These are phyloP conservation scores for Globisporangium splendens DNA, from an alignment of 352 stramenopile genomes.

Conservation along the genomic window DNA sequence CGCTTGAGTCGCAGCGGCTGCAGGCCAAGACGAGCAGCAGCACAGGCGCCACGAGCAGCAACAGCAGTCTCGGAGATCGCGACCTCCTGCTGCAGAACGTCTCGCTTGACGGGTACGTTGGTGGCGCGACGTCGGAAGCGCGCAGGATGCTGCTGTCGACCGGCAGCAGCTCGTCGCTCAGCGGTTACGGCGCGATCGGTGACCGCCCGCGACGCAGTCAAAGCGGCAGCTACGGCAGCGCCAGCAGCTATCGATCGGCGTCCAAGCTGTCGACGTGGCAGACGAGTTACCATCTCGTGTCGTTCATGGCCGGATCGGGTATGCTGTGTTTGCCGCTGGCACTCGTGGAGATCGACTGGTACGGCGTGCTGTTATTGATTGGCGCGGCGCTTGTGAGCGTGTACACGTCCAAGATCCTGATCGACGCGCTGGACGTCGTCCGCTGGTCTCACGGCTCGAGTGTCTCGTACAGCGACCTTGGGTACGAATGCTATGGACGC, in stretches of 20 bases:
- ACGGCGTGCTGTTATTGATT: slow-evolving; percentile 56
- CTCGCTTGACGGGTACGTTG: slow-evolving; percentile 2
- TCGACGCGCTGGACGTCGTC: slow-evolving; percentile 67
- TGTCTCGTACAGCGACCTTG: slow-evolving; percentile 70
- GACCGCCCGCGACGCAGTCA: slow-evolving; percentile 12
- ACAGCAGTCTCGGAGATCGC: not conserved
- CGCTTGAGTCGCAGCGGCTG: slow-evolving; percentile 11
- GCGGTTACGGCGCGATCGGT: slow-evolving; percentile 22
- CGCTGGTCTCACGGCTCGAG: slow-evolving; percentile 57
- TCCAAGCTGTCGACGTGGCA: slow-evolving; percentile 52
- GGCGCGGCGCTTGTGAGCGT: slow-evolving; percentile 44
- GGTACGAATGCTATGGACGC: slow-evolving; percentile 58
- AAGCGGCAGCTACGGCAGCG: slow-evolving; percentile 22
- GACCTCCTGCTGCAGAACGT: slow-evolving; percentile 10
- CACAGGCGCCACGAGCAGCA: not conserved
- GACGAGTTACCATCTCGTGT: slow-evolving; percentile 66
- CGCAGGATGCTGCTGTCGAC: slow-evolving; percentile 16
- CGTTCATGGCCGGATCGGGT: slow-evolving; percentile 70
- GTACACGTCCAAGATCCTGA: slow-evolving; percentile 65
- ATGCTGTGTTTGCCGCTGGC: slow-evolving; percentile 71
- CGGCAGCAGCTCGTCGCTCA: slow-evolving; percentile 32
- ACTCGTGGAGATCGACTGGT: slow-evolving; percentile 80
- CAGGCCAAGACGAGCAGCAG: not conserved
- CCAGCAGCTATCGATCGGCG: slow-evolving; percentile 17
- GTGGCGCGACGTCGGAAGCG: not conserved